Conservation (phyloP, 2,329 filamentous ascomycete species). For the Monilinia fructicola region DNA sequence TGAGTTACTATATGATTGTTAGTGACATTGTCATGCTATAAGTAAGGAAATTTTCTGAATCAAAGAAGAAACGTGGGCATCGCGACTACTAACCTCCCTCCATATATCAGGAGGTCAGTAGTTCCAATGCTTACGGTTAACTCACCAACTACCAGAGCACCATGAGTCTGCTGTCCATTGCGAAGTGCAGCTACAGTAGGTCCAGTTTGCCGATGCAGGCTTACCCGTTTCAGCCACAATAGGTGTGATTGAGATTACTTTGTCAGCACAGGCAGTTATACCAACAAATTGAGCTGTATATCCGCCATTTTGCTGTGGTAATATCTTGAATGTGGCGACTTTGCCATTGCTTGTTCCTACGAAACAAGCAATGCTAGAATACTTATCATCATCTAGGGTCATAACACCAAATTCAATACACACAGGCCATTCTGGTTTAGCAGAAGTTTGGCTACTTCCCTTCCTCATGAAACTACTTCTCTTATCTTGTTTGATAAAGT, state of each 20-base stretch:
- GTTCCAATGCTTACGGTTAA: constrained; percentile 19
- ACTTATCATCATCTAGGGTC: constrained; percentile 89
- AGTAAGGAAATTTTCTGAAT: neutral
- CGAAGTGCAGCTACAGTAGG: constrained; percentile 72
- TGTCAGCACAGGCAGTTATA: constrained; percentile 63
- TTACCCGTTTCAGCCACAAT: constrained; percentile 77
- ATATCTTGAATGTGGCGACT: constrained; percentile 83
- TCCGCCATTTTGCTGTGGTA: constrained; percentile 67
- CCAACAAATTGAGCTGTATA: constrained; percentile 76
- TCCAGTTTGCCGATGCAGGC: constrained; percentile 74
- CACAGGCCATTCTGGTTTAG: constrained; percentile 70
- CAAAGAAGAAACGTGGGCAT: neutral
- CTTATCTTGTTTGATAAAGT: constrained; percentile 76
- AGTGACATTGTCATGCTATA: constrained; percentile 18
- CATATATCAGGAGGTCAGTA: neutral
- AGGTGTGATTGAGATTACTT: constrained; percentile 73
- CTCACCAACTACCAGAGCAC: constrained; percentile 73
- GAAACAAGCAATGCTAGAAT: constrained; percentile 91
- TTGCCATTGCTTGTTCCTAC: constrained; percentile 85
- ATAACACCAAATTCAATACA: constrained; percentile 88
- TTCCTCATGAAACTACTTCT: constrained; percentile 68
- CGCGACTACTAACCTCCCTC: neutral
- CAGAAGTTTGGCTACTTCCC: constrained; percentile 49
- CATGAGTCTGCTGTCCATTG: constrained; percentile 72
- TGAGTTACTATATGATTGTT: constrained; percentile 51